Evolutionary conservation across 2,329 filamentous ascomycete genomes (phyloP).

Genomic region (Exophiala sp.): DNA sequence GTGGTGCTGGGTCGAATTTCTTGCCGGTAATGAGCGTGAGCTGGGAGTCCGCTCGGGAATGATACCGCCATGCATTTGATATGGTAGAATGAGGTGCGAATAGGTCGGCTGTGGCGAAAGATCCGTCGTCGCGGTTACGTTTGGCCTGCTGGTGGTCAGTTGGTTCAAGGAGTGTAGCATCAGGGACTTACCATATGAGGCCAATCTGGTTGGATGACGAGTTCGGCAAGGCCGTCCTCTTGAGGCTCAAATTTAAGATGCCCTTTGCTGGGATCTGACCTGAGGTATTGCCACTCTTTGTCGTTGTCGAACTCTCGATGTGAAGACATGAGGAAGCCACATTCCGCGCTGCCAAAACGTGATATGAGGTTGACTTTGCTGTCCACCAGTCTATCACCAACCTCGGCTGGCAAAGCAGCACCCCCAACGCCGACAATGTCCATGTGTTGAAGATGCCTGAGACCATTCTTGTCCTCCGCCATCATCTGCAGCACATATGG

Average conservation of each 20-base stretch:
- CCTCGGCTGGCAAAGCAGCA: conserved; percentile 51
- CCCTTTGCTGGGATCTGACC: conserved; percentile 37
- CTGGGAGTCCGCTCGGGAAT: conserved; percentile 59
- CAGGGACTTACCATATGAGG: conserved; percentile 45
- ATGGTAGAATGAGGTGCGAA: conserved; percentile 56
- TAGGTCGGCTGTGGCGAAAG: conserved; percentile 62
- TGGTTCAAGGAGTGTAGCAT: background rate
- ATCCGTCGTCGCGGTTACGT: conserved; percentile 56
- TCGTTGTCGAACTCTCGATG: conserved; percentile 54
- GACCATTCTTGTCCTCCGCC: conserved; percentile 40
- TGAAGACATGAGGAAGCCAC: conserved; percentile 63
- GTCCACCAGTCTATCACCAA: conserved; percentile 54
- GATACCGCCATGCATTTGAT: conserved; percentile 58
- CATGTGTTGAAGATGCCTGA: conserved; percentile 50
- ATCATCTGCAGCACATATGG: conserved; percentile 58
- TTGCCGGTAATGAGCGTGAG: conserved; percentile 63
- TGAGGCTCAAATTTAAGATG: conserved; percentile 48
- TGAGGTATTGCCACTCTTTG: conserved; percentile 60
- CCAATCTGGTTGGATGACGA: conserved; percentile 56
- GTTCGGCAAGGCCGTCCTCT: conserved; percentile 47
- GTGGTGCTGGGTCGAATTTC: conserved; percentile 63
- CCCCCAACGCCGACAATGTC: conserved; percentile 63
- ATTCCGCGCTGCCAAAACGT: conserved; percentile 64
- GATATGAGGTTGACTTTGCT: conserved; percentile 57
- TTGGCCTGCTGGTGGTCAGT: conserved; percentile 40